Conservation (phyloP, 2,329 filamentous ascomycete genomes). For the Ophiocordyceps camponoti-saundersi region DNA sequence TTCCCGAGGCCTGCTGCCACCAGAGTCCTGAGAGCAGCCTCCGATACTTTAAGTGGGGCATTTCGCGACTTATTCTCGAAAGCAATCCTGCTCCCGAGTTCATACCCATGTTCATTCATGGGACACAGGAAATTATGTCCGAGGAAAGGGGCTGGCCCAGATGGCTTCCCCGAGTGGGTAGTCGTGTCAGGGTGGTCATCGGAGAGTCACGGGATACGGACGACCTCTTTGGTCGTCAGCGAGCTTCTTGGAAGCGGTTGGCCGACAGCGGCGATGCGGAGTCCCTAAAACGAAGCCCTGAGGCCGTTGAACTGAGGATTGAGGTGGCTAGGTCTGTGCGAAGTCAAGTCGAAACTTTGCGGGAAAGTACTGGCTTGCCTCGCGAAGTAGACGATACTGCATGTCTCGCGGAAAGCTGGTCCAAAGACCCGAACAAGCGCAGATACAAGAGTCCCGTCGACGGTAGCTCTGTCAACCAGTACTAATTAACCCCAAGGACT, state of each 20-base stretch:
- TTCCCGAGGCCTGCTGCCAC: constrained; percentile 89
- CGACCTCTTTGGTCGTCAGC: constrained; percentile 58
- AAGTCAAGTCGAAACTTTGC: constrained; percentile 63
- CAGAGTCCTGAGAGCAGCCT: constrained; percentile 65
- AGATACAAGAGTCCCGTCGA: constrained; percentile 37
- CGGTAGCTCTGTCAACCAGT: constrained; percentile 29
- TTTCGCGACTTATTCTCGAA: constrained; percentile 82
- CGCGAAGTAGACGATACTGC: constrained; percentile 64
- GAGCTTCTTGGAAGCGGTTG: constrained; percentile 56
- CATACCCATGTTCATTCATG: constrained; percentile 88
- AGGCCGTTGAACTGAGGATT: constrained; percentile 54
- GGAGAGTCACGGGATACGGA: constrained; percentile 64
- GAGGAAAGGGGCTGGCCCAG: constrained; percentile 66
- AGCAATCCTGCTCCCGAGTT: constrained; percentile 74
- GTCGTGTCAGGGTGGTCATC: constrained; percentile 56
- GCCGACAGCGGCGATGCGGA: constrained; percentile 32
- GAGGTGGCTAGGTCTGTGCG: constrained; percentile 68
- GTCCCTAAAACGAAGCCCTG: constrained; percentile 23
- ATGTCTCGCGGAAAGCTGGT: constrained; percentile 69
- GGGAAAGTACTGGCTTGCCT: constrained; percentile 52
- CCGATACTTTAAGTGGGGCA: constrained; percentile 97
- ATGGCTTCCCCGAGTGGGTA: constrained; percentile 60
- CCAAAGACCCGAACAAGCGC: constrained; percentile 28
- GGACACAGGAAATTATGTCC: constrained; percentile 75
- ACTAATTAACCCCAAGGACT: constrained; percentile 4